Conservation (phyloP, 495 filamentous ascomycete species). For the Daldinia vernicosa region DNA sequence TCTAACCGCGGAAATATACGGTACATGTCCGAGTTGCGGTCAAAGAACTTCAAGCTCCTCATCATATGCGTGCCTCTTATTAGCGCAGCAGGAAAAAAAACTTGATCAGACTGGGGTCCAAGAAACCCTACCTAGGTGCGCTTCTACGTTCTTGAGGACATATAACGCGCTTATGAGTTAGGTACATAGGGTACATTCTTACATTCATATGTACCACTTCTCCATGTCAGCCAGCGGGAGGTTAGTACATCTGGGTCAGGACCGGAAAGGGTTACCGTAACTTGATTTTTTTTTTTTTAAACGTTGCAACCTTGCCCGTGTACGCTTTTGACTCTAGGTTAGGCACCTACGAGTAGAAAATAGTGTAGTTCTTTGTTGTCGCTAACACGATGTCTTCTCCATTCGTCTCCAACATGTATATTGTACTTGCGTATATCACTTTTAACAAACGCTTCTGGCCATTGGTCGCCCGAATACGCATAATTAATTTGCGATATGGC, state of each 20-base stretch:
- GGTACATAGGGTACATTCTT: background rate
- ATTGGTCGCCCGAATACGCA: conserved; percentile 6
- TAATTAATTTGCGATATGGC: conserved; percentile 28
- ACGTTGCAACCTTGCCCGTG: conserved; percentile 23
- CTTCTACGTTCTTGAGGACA: background rate
- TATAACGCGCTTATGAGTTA: background rate
- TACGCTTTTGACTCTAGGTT: conserved; percentile 7
- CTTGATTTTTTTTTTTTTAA: background rate
- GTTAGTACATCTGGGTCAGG: background rate
- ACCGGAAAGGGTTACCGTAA: conserved; percentile 3
- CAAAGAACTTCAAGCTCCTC: conserved; percentile 14
- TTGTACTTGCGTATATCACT: conserved; percentile 1
- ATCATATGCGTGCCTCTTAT: background rate
- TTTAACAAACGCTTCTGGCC: conserved; percentile 5
- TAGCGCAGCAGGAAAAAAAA: conserved; percentile 1
- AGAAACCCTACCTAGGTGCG: background rate
- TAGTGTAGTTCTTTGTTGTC: conserved; percentile 27
- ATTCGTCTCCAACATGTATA: conserved; percentile 12
- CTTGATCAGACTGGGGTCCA: background rate
- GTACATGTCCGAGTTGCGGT: conserved; percentile 36
- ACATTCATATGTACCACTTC: background rate
- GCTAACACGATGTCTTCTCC: background rate
- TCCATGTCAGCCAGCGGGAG: background rate
- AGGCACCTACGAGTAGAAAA: conserved; percentile 6
- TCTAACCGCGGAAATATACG: conserved; percentile 5